A percentile compares a stretch with the other conserved stretches of the same genome.
phyloP scores from a whole-genome alignment of 2,329 filamentous ascomycete genomes.

The Colletotrichum tropicicola region DNA sequence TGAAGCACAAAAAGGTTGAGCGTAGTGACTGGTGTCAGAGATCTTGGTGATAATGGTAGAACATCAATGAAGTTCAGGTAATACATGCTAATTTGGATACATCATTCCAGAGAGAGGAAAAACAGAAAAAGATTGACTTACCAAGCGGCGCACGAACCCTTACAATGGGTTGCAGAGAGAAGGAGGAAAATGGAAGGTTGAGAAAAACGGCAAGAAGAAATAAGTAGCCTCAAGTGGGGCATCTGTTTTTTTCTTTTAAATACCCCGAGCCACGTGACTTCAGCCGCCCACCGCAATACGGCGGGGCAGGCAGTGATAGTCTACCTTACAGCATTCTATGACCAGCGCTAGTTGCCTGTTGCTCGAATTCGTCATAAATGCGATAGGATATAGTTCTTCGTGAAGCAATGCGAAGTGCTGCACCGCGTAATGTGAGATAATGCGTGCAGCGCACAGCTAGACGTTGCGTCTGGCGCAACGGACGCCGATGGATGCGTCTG shows the following conservation, averaged over 20 bases:
- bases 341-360: too few relatives aligned
- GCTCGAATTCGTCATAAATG: too few relatives aligned
- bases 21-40: conserved; percentile 62
- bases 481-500: too few relatives aligned
- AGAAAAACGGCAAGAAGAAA: not conserved
- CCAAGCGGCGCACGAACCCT: conserved; percentile 1
- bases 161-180: conserved; percentile 4
- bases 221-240: conserved; percentile 1
- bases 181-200: not conserved
- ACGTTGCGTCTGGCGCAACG: too few relatives aligned
- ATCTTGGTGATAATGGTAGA: conserved; percentile 75
- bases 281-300: not conserved
- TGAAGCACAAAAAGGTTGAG: conserved; percentile 13
- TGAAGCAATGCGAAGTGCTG: too few relatives aligned
- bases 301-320: not conserved
- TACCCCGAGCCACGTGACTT: not conserved
- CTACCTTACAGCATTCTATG: too few relatives aligned
- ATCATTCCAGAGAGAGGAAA: conserved; percentile 53
- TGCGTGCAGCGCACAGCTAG: too few relatives aligned
- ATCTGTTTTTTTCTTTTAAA: not conserved
- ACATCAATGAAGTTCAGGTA: conserved; percentile 67
- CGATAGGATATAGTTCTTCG: too few relatives aligned
- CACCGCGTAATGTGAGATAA: too few relatives aligned
- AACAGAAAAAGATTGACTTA: conserved; percentile 34
- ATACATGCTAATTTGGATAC: conserved; percentile 64